Base-by-base conservation (phyloP, 306 rosid species). In the Nissolia schottii region DNA sequence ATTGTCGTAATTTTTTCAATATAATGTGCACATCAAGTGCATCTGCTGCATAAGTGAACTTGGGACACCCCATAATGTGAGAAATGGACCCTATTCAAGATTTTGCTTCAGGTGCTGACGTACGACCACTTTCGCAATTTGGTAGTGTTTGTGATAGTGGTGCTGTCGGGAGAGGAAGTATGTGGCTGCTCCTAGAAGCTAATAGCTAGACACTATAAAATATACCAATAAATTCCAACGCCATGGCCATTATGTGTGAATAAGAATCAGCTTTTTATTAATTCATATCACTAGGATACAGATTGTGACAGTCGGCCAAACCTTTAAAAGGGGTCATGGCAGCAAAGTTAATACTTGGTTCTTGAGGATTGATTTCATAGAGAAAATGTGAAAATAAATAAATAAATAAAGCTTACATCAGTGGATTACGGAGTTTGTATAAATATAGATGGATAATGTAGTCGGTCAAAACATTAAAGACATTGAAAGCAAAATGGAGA, bases 391-490 rank as follows among this genome's bases (percentile, higher is more conserved):
- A 6, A 15, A 7, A 10, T 14, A 16, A 41, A 43, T 1, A 15
- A 18, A 3, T 12, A 23, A 10, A 59, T 28, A 12, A 20, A 31
- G 43, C 13, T 64, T 32, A 35, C 20, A 22, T 51, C 34, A 63
- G 3, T 58, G 25, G 29, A 48, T 38, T 38, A 57, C 64, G n/a
- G 1, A 11, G 4, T 7, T 3, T 45, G 3, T 14, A 25, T 13
- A 12, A 1, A 31, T 40, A 51, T 53, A 62, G 16, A 51, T 68
- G 28, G 22, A 75, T 9, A 69, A 53, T 59, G 48, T 35, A 18
- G 87, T 83, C 84, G 82, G 84, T 82, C 61, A 66, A 79, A 66
- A 79, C 84, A 62, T 56, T 40, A 16, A 69, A 60, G 63, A n/a
- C 18, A 27, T 8, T n/a, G 3, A 54, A 28, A 49, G 71, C 12